Evolutionary conservation across 2,329 filamentous ascomycete genomes (phyloP).

Genomic region (Parafenestella ontariensis): DNA sequence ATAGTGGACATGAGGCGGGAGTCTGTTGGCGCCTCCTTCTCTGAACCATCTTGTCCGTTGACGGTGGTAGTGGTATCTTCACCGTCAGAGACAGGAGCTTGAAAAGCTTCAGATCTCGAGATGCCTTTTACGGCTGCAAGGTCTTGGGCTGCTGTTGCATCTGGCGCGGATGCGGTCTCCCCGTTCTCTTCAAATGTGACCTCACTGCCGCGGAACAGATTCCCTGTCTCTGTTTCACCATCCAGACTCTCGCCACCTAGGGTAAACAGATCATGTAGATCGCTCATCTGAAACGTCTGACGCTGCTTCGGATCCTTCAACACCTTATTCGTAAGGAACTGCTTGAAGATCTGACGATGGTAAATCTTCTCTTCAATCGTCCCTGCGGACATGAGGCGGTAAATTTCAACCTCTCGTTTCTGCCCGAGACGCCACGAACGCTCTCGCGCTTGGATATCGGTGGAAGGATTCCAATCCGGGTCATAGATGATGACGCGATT

Average conservation of each 20-base stretch:
- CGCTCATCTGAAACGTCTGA: conserved; percentile 86
- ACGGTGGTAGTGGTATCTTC: conserved; percentile 23
- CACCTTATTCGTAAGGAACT: conserved; percentile 96
- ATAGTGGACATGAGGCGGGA: conserved; percentile 86
- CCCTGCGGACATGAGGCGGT: conserved; percentile 95
- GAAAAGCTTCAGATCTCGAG: conserved; percentile 54
- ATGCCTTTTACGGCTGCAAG: conserved; percentile 52
- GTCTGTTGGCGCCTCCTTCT: conserved; percentile 33
- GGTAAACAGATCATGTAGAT: conserved; percentile 91
- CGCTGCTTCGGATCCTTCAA: conserved; percentile 92
- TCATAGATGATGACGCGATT: conserved; percentile 98
- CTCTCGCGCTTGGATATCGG: conserved; percentile 92
- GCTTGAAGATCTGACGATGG: conserved; percentile 97
- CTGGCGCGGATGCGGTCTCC: conserved; percentile 24
- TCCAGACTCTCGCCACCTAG: conserved; percentile 69
- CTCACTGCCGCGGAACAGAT: conserved; percentile 87
- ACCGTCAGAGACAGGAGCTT: conserved; percentile 33
- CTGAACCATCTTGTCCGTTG: conserved; percentile 15
- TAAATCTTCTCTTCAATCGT: conserved; percentile 99
- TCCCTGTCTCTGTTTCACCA: conserved; percentile 80
- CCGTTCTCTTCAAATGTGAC: conserved; percentile 63
- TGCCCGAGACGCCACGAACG: conserved; percentile 95
- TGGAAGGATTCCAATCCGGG: conserved; percentile 98
- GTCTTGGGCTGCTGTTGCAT: conserved; percentile 35
- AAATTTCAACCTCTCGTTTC: conserved; percentile 93